Evolutionary conservation across 345 rosid species (phyloP), one percentile per base, ranked within the genome.

Genomic region (Aegle marmelos): DNA sequence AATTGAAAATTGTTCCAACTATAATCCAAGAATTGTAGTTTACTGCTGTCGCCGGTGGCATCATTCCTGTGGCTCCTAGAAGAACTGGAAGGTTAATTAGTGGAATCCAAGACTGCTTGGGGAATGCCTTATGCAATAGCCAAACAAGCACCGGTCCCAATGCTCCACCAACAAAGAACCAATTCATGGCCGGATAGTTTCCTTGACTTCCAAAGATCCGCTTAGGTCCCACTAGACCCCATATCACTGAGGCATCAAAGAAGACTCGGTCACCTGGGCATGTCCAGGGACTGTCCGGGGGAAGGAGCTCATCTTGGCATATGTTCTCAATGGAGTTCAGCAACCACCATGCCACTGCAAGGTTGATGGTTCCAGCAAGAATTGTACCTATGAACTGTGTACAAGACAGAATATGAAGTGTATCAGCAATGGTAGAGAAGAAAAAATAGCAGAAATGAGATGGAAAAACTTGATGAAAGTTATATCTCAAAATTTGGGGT

Each of bases 161-260:
- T 19, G 92, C 92, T 27, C 98, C 95, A 53, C 92, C 94, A 0
- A 95, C 77, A 82, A 95, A 95, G 80, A 95, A 95, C 98, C 95
- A 92, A 70, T 95, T 95, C 91, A 92, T 83, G 28, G 91, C 87
- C 0, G 73, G 60, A 81, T 95, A 95, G 86, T 90, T 92, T 61
- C 98, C 98, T 4, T 84, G 86, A 17, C 87, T 75, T 28, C 97
- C 97, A 31, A 93, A 94, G 62, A 90, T 94, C 36, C 94, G 79
- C 76, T 80, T 94, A 2, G 98, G 97, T 61, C 95, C 97, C 9
- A 88, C 95, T 82, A 93, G 70, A 74, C 97, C 98, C 98, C 98
- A 95, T 73, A 93, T 95, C 65, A 93, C 95, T 6, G 97, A 90
- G 48, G 98, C 98, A 78, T 95, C 97, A 53, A 93, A 93, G 92